Evolutionary conservation across 2,329 filamentous ascomycete genomes (phyloP), one percentile per base, ranked within the genome.

Genomic region (Pseudocercospora crystallina): DNA sequence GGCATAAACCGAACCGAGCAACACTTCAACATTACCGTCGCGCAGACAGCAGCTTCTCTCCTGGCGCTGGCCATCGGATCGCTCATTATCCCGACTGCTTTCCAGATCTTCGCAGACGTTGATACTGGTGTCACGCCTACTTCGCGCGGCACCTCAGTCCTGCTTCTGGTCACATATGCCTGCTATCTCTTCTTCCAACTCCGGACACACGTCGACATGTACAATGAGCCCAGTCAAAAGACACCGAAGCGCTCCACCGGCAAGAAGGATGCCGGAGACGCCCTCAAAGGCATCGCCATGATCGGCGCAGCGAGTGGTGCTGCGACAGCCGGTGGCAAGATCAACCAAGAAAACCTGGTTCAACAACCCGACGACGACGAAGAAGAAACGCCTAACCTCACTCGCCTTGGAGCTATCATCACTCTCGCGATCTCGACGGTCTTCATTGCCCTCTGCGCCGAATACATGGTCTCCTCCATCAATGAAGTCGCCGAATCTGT

Each of bases 111-210:
- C 47, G 61, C 65, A 3, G 29, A 61, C 11, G 44, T 53, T 7
- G 32, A 66, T 42, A 48, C 47, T 5, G 64, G 64, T 26, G 66
- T 69, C 13, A 60, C 64, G 7, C 59, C 58, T 2, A 60, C 88
- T 15, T 91, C 87, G 0, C 82, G 86, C 47, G 88, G 87, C 44
- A 89, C 86, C 1, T 76, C 87, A 0, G 74, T 96, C 54, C 90
- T 96, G 55, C 79, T 96, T 4, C 79, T 97, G 1, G 67, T 95
- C 40, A 86, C 95, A 8, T 97, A 96, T 69, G 83, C 72, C 43
- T 86, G 82, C 49, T 96, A 95, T 65, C 83, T 97, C 2, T 80
- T 89, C 70, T 96, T 96, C 77, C 92, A 96, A 71, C 83, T 97
- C 52, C 89, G 90, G 69, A 91, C 91, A 0, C 91, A 96, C 69